Evolutionary conservation across 805 yeast species (phyloP), one percentile per base, ranked within the genome.

Genomic region (Candida palmyrensis): DNA sequence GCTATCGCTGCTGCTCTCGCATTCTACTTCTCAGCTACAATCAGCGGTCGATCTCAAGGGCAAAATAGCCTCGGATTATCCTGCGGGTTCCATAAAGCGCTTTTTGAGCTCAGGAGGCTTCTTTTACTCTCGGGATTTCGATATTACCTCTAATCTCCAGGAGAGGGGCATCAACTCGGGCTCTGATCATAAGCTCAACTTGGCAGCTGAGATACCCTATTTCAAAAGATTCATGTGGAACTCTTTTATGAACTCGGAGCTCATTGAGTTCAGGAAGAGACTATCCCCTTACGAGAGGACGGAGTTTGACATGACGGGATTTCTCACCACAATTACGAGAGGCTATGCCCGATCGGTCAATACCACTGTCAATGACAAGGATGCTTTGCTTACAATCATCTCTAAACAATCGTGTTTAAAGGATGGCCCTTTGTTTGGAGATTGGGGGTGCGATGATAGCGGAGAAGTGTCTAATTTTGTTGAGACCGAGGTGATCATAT

Each of bases 391-490:
- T 23, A 71, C 79, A 0, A 56, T 75, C 8, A 68, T 75, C 8
- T 64, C 77, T 3, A 73, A 71, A 42, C 80, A 75, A 40, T 61
- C 69, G 19, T 70, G 77, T 37, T 47, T 49, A 19, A 70, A 68
- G 40, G 53, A 53, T 23, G 78, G 78, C 0, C 65, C 70, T 0
- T 49, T 74, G 13, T 74, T 73, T 47, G 81, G 81, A 1, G 74
- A 74, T 19, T 70, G 71, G 59, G 76, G 81, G 21, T 62, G 73
- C 44, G 81, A 75, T 45, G 80, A 75, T 39, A 69, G 70, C 25
- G 77, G 79, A 1, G 61, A 64, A 15, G 75, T 63, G 10, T 61
- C 77, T 3, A 73, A 74, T 43, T 73, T 59, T 44, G 71, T 65
- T 15, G 80, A 75, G 43, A 59, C 75, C 3, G 80, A 75, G 48